phyloP scores from a whole-genome alignment of 2,329 filamentous ascomycete genomes.

The Penicillium capsulatum region DNA sequence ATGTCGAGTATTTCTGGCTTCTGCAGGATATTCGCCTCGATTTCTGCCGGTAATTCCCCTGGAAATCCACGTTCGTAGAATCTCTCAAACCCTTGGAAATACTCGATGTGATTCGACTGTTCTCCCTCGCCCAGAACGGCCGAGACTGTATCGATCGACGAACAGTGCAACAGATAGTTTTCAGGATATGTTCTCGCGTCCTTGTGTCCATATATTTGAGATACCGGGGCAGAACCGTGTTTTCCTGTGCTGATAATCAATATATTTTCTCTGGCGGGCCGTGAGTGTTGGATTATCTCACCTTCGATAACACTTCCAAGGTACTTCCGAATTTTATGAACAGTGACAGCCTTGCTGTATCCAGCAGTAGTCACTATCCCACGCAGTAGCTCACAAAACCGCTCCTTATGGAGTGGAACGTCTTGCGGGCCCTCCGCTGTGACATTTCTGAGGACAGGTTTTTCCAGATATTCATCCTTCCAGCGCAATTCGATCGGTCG shows the following conservation, averaged over 20 bases:
- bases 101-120: conserved; percentile 16
- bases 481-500: conserved; percentile 11
- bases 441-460: conserved; percentile 15
- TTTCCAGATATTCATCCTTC: conserved; percentile 17
- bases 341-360: conserved; percentile 9
- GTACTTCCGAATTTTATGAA: conserved; percentile 11
- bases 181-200: conserved; percentile 13
- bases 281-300: neutral
- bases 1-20: conserved; percentile 10
- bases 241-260: conserved; percentile 13
- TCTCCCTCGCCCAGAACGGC: conserved; percentile 17
- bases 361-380: conserved; percentile 9
- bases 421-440: conserved; percentile 13
- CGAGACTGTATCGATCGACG: conserved; percentile 18
- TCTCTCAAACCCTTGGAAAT: conserved; percentile 11
- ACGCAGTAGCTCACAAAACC: conserved; percentile 10
- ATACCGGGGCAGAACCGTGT: conserved; percentile 19
- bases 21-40: conserved; percentile 13
- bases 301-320: conserved; percentile 16
- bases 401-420: conserved; percentile 10
- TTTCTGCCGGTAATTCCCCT: conserved; percentile 11
- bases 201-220: conserved; percentile 18
- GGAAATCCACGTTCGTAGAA: conserved; percentile 14
- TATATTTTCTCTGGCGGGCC: neutral
- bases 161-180: conserved; percentile 19